Evolutionary conservation across 768 basidiomycete genomes (phyloP), one percentile per base, ranked within the genome.

Genomic region (Pluteus cervinus): DNA sequence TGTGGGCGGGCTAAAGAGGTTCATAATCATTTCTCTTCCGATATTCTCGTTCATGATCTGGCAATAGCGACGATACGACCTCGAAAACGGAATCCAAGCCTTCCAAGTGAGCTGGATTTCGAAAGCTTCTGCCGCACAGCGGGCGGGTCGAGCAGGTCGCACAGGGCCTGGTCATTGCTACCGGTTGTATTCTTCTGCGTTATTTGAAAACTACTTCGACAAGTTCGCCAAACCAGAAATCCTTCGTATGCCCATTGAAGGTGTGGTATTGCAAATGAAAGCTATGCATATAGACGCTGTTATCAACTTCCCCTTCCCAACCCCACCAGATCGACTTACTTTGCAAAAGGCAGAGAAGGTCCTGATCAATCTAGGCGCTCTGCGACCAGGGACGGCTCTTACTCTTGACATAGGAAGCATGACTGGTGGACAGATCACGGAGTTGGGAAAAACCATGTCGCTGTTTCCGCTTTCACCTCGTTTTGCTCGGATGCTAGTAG

Each of bases 151-250:
- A 53, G 96, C 96, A 0, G 96, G 96, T 8, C 89, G 96, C 43
- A 97, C 91, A 10, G 94, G 96, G 3, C 94, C 96, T 10, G 96
- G 96, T 18, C 96, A 98, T 59, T 98, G 96, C 60, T 98, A 98
- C 57, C 79, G 96, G 25, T 76, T 98, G 9, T 98, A 94, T 63
- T 97, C 94, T 6, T 93, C 90, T 7, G 89, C 93, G 11, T 71
- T 99, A 10, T 98, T 76, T 58, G 96, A 98, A 55, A 78, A 93
- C 52, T 79, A 94, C 58, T 94, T 98, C 53, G 82, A 86, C 22
- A 62, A 78, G 40, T 94, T 94, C 58, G 73, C 88, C 0, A 66
- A 77, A 41, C 96, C 96, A 2, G 96, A 99, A 58, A 93, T 98
- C 39, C 71, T 91, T 29, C 84, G 93, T 16, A 91, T 88, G 66